Base-by-base conservation (phyloP, 2,329 filamentous ascomycete species). In the Xylariaceae sp. region DNA sequence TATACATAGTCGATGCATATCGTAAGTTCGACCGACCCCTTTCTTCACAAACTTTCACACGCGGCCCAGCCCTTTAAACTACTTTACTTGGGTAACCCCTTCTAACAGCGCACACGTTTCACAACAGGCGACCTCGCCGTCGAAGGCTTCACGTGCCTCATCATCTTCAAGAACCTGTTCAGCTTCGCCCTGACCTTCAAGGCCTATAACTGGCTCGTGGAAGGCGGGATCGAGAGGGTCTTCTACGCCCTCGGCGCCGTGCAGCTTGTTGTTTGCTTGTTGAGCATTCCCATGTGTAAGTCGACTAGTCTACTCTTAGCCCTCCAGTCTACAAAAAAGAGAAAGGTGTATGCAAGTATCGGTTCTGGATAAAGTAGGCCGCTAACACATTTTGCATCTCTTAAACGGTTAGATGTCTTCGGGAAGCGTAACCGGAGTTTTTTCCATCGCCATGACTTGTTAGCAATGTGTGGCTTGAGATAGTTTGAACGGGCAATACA, bases 101-200 rank as follows among this genome's bases (percentile, higher is more conserved):
- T 31, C 37, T 24, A 21, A 43, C 19, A 23, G 8, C 4, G 26
- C 19, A n/a, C n/a, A n/a, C n/a, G n/a, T 4, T 27, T 16, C 17
- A 29, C 8, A 8, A 24, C 37, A 85, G 83, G 81, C 6, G 82
- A 90, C 46, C 78, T 94, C 40, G 79, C 86, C 1, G 78, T 95
- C 33, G 89, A 96, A 63, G 85, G 81, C 5, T 94, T 95, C 60
- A 95, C 88, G 0, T 86, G 87, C 63, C 76, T 92, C 59, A 75
- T 95, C 48, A 81, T 95, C 38, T 95, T 96, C 71, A 96, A 96
- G 65, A 95, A 96, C 63, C 75, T 96, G 46, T 94, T 96, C 66
- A 85, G 82, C 47, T 96, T 94, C 54, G 78, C 80, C 5, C 68
- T 96, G 40, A 94, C 89, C 0, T 94, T 82, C 59, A 83, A 78